These are phyloP conservation scores for Podaxis sp. DNA, from an alignment of 768 basidiomycete genomes.

Conservation along the genomic window DNA sequence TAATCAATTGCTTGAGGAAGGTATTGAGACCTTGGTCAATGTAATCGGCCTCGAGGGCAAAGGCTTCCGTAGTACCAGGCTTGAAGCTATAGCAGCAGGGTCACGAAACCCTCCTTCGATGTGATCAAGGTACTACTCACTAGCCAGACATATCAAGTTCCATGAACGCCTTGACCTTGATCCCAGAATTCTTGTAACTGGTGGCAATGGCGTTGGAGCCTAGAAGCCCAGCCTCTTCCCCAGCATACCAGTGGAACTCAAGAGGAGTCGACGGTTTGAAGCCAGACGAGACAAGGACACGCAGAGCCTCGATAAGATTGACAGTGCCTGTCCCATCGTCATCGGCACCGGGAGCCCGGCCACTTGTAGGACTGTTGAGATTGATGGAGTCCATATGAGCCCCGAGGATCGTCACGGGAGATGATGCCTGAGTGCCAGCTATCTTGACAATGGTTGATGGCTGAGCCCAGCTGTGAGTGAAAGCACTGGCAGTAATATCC, in stretches of 20 bases:
- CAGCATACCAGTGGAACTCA: constrained; percentile 51
- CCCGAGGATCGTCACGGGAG: constrained; percentile 37
- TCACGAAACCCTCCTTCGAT: background rate
- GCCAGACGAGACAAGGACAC: constrained; percentile 36
- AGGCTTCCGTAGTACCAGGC: constrained; percentile 41
- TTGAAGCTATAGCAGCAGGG: constrained; percentile 37
- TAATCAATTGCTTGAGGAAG: constrained; percentile 42
- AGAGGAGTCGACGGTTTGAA: constrained; percentile 41
- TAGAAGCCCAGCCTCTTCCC: constrained; percentile 44
- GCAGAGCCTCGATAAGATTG: constrained; percentile 42
- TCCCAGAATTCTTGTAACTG: constrained; percentile 43
- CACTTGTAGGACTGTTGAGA: constrained; percentile 34
- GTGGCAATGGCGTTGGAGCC: constrained; percentile 57
- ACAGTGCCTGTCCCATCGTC: constrained; percentile 49
- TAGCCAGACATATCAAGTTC: constrained; percentile 43
- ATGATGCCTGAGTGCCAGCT: constrained; percentile 29
- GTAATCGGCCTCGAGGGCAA: constrained; percentile 40
- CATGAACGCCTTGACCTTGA: constrained; percentile 50
- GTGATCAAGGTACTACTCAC: constrained; percentile 21
- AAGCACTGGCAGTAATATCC: constrained; percentile 30
- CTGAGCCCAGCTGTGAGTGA: constrained; percentile 34
- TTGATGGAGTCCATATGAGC: constrained; percentile 47
- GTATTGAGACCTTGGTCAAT: constrained; percentile 40
- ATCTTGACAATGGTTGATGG: constrained; percentile 38
- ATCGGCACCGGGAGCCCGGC: constrained; percentile 49